phyloP scores from a whole-genome alignment of 306 rosid genomes.

The Luffa aegyptiaca region DNA sequence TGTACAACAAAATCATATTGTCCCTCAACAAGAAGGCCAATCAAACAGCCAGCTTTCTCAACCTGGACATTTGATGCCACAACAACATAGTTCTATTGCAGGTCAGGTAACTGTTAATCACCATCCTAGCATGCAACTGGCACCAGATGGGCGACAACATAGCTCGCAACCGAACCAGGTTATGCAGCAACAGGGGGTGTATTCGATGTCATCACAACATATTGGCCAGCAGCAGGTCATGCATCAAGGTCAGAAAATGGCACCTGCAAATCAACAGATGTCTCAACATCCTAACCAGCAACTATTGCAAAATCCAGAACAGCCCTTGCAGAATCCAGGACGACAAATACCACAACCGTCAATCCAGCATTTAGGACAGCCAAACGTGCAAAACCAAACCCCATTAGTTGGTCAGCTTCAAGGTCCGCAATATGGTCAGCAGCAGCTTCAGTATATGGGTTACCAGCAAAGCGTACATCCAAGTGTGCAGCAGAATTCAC shows the following conservation, averaged over 20 bases:
- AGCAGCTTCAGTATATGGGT: constrained; percentile 52
- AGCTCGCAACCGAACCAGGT: constrained; percentile 30
- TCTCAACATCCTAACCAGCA: constrained; percentile 26
- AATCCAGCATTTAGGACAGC: constrained; percentile 35
- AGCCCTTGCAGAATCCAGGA: constrained; percentile 34
- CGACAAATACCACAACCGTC: constrained; percentile 43
- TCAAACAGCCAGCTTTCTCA: constrained; percentile 38
- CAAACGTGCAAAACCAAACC: constrained; percentile 47
- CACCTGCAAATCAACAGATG: constrained; percentile 48
- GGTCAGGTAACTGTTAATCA: constrained; percentile 21
- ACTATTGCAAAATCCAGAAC: constrained; percentile 36
- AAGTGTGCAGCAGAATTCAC: constrained; percentile 49
- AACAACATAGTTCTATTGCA: constrained; percentile 34
- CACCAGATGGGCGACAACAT: constrained; percentile 47
- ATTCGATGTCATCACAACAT: not conserved
- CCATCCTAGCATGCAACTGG: constrained; percentile 41
- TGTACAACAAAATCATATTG: constrained; percentile 44
- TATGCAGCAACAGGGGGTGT: constrained; percentile 32
- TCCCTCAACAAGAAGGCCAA: constrained; percentile 41
- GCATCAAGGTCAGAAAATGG: constrained; percentile 30
- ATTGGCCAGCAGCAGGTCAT: constrained; percentile 7
- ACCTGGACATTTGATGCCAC: constrained; percentile 35
- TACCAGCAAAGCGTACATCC: constrained; percentile 52
- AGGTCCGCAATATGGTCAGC: constrained; percentile 48
- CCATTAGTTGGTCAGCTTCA: constrained; percentile 46